Percentiles rank a stretch among this genome's conserved stretches.
phyloP scores from a whole-genome alignment of 139 green algal species.

The Chlorella sp. region DNA sequence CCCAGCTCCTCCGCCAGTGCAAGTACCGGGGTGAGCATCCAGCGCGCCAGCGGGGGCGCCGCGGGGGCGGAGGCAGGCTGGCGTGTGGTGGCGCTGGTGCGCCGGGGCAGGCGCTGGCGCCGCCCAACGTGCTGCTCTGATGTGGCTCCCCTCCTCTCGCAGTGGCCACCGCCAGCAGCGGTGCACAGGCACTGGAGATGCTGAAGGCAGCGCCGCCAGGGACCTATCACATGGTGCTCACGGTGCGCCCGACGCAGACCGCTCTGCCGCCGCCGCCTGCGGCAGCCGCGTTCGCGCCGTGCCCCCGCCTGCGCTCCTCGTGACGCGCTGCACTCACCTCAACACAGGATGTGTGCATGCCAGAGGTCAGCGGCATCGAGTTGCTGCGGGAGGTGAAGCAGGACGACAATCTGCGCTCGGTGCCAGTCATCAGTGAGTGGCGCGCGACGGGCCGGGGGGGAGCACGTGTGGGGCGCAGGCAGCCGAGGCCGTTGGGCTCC shows the following conservation, averaged over 20 bases:
- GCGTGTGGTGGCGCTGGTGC: neutral
- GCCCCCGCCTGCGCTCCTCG: neutral
- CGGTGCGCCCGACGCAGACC: slow-evolving; percentile 60
- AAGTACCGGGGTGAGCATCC: slow-evolving; percentile 72
- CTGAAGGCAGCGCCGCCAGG: slow-evolving; percentile 58
- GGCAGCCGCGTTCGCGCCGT: neutral
- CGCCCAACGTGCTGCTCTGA: neutral
- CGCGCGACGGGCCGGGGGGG: too few species aligned
- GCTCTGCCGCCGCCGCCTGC: neutral
- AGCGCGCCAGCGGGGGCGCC: neutral
- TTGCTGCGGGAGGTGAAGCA: slow-evolving; percentile 77
- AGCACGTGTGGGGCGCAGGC: too few species aligned
- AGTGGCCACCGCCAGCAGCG: slow-evolving; percentile 77
- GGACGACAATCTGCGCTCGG: slow-evolving; percentile 54
- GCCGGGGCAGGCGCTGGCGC: neutral
- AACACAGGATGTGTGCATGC: slow-evolving; percentile 91
- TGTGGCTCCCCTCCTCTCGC: neutral
- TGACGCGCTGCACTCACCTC: neutral
- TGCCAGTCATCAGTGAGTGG: slow-evolving; percentile 88
- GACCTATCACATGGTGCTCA: slow-evolving; percentile 86
- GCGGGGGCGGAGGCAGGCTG: neutral
- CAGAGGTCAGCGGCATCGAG: slow-evolving; percentile 81
- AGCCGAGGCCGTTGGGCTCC: too few species aligned
- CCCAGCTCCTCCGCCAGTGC: slow-evolving; percentile 77
- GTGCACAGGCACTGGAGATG: slow-evolving; percentile 72